Evolutionary conservation across 2,329 filamentous ascomycete genomes (phyloP), one percentile per base, ranked within the genome.

Genomic region (Beauveria sp.): DNA sequence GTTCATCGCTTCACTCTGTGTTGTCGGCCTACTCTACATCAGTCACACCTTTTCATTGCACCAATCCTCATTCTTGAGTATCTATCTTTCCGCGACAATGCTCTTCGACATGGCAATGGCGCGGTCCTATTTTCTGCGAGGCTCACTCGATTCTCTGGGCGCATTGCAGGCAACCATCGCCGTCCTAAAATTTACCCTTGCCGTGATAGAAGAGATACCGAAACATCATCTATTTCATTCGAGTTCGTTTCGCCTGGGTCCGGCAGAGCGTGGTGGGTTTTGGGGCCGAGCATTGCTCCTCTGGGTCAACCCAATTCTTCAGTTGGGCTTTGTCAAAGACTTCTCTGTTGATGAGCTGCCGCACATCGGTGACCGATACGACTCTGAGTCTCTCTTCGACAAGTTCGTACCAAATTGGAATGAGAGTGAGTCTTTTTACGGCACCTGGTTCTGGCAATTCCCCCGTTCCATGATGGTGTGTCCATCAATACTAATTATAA

Each of bases 101-200:
- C 43, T 75, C 14, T 69, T 75, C 34, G 73, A 76, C 28, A 63
- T 71, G 14, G 69, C 72, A 0, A 64, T 67, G 10, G 63, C 67
- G 2, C 64, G 74, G 24, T 75, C 74, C 0, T 65, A 73, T 0
- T 74, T 71, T 67, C 64, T 75, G 9, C 68, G 72, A 14, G 60
- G 61, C 12, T 60, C 58, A 2, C 61, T 70, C 37, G 24, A 55
- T 3, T 26, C 57, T 4, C 64, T 74, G 22, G 70, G 69, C 0
- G 60, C 48, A 16, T 60, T 73, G 2, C 71, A 70, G 46, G 68
- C 67, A 0, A 59, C 67, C 0, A 64, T 67, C 0, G 62, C 73
- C 2, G 66, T 37, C 0, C 50, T 67, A 24, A 76, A 74, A 64
- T 46, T 62, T 1, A 5, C 65, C 2, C 62, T 75, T 0, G 63